phyloP scores from a whole-genome alignment of 2,329 filamentous ascomycete genomes.

The Microdochium trichocladiopsis region DNA sequence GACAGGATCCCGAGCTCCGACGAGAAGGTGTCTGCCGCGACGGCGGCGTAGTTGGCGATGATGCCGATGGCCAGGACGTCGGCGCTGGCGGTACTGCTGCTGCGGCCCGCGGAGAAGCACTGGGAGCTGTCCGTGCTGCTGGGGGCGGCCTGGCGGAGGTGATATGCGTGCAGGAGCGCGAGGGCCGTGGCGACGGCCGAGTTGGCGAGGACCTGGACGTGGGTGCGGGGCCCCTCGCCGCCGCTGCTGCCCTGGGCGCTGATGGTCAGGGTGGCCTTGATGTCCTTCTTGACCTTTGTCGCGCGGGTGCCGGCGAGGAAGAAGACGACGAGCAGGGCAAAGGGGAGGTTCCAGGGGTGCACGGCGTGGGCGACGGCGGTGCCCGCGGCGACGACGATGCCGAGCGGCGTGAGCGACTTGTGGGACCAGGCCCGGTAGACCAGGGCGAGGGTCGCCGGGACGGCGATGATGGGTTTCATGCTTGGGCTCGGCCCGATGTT shows the following conservation, averaged over 20 bases:
- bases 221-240: constrained; percentile 75
- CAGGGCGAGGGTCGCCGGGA: constrained; percentile 52
- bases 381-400: constrained; percentile 62
- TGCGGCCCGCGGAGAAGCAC: constrained; percentile 18
- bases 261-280: constrained; percentile 77
- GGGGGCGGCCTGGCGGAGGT: constrained; percentile 38
- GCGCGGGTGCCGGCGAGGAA: constrained; percentile 79
- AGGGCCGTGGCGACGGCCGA: constrained; percentile 69
- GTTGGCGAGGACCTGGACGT: constrained; percentile 86
- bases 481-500: constrained; percentile 5
- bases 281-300: constrained; percentile 82
- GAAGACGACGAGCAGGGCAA: constrained; percentile 74
- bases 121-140: constrained; percentile 20
- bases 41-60: constrained; percentile 81
- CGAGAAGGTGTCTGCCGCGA: constrained; percentile 88
- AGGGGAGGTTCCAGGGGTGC: constrained; percentile 94
- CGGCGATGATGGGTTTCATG: constrained; percentile 53
- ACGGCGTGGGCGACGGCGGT: constrained; percentile 77
- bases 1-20: constrained; percentile 93
- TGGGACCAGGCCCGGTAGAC: constrained; percentile 62
- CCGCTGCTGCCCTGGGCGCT: constrained; percentile 65
- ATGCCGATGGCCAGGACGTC: constrained; percentile 59
- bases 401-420: constrained; percentile 71
- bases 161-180: constrained; percentile 50
- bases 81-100: constrained; percentile 54